Evolutionary conservation across 2,329 filamentous ascomycete species (phyloP), one percentile per base, ranked within the genome.

Genomic region (Bretziella fagacearum): DNA sequence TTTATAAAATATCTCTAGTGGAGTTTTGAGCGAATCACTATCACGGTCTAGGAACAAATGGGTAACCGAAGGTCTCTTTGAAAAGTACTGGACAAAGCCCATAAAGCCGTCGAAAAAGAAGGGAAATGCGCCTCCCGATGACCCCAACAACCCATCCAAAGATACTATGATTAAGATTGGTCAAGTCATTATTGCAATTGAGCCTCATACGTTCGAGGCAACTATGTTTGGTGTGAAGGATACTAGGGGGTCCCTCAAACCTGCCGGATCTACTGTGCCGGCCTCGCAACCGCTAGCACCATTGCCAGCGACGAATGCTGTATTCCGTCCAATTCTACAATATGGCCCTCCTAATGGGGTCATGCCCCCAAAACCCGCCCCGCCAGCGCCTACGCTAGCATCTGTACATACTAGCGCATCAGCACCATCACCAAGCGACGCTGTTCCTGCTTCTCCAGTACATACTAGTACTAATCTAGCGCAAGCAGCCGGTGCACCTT

Each of bases 161-260:
- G 73, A 84, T 39, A 77, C 71, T 52, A 84, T 85, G 77, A 67
- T 71, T 53, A 82, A 78, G 59, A 71, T 84, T 18, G 84, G 84
- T 54, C 73, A 73, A 54, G 77, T 83, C 52, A 77, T 77, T 27
- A 76, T 93, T 52, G 80, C 76, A 18, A 76, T 87, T 51, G 84
- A 87, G 59, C 84, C 84, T 37, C 82, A 91, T 57, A 73, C 82
- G 36, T 75, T 91, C 54, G 81, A 86, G 54, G 82, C 81, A 13
- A 79, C 73, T 40, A 74, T 86, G 66, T 86, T 71, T 57, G 71
- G 73, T 17, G 76, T 85, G 50, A 81, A 82, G 56, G 78, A 81
- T 46, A 67, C 71, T 6, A 75, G 73, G 53, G 10, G n/a, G n/a
- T n/a, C n/a, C n/a, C n/a, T 25, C 4, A 51, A 52, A 22, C 46